Base-by-base conservation (phyloP, 768 basidiomycete species). In the Pholiota conissans region DNA sequence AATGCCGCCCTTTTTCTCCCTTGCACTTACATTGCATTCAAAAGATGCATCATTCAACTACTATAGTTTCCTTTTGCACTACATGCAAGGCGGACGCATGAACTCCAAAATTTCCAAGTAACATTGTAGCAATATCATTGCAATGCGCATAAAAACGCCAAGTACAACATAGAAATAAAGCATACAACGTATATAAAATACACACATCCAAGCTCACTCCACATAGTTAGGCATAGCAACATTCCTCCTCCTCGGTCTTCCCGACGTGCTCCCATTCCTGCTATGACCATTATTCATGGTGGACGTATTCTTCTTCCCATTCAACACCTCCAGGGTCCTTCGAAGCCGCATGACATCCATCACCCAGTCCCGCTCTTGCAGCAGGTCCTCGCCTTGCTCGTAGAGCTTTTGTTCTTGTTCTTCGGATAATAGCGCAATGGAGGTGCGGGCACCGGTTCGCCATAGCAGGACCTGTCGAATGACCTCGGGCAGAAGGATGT, bases 381-480 rank as follows among this genome's bases (percentile, higher is more conserved):
- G 70, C 52, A 85, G 73, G 59, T 69, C 72, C 52, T 73, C 60
- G 26, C 83, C 87, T 30, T 79, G 61, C 18, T 73, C 69, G 62
- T 84, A 84, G 20, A 93, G 65, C 49, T 68, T 70, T 59, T 73
- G 68, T 69, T 93, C 91, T 50, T 88, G 84, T 32, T 75, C 74
- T 0, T 67, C 64, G 2, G 81, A 69, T 10, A 88, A 77, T 9
- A 90, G 71, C 3, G 74, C 72, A 5, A 76, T 39, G 0, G 80
- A 78, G 1, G 69, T 77, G 26, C 91, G 87, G 32, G 79, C 70
- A 1, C 86, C 89, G 14, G 73, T 73, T 10, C 88, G 83, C 87
- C 89, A 91, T 13, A 91, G 71, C n/a, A 90, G 74, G 8, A 93
- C 75, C 64, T 93, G 91, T 40, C 86, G 74, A 37, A 89, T 76